These are phyloP conservation scores for Hemisphaericaspora xylofermentans DNA, from an alignment of 1,139 yeast species.

Conservation along the genomic window DNA sequence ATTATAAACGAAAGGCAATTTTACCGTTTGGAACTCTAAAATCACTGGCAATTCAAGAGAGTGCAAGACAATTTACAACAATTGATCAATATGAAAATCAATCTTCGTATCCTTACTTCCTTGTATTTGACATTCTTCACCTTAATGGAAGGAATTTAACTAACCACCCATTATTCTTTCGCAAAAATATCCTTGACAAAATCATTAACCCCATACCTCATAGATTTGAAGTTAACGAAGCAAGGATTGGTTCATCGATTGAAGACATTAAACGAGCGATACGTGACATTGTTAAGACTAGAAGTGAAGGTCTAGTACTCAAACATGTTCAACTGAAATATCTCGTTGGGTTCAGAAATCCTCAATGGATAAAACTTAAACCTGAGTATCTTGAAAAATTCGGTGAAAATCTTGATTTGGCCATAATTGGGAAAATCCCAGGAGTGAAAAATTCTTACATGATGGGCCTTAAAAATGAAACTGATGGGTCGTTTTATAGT, in stretches of 20 bases:
- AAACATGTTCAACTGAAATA: constrained; percentile 66
- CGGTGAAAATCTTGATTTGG: constrained; percentile 82
- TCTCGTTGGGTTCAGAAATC: constrained; percentile 55
- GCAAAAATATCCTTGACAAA: constrained; percentile 52
- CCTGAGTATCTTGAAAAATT: constrained; percentile 87
- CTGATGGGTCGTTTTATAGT: constrained; percentile 42
- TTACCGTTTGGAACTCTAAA: constrained; percentile 82
- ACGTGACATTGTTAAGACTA: constrained; percentile 54
- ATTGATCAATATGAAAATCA: constrained; percentile 38
- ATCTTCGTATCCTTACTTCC: constrained; percentile 57
- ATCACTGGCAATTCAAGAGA: constrained; percentile 60
- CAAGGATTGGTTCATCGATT: constrained; percentile 42
- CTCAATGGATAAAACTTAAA: constrained; percentile 80
- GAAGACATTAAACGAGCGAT: constrained; percentile 58
- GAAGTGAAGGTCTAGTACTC: constrained; percentile 82
- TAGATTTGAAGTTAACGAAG: constrained; percentile 56
- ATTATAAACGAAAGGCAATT: constrained; percentile 54
- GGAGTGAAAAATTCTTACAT: constrained; percentile 74
- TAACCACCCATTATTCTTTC: constrained; percentile 49
- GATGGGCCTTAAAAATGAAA: constrained; percentile 59
- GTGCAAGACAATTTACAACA: constrained; percentile 43
- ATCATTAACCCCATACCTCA: constrained; percentile 50
- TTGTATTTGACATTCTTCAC: constrained; percentile 71
- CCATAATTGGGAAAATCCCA: constrained; percentile 74
- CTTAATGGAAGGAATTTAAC: constrained; percentile 66